Percentiles rank a stretch among this genome's conserved stretches.
Evolutionary conservation across 306 rosid genomes (phyloP).

Genomic region (barrel medic (Medicago truncatula)): MtrunA17r5.0-ANR NC_053046.1:39826501-39827000

Average conservation of each 20-base stretch:
- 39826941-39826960: constrained; percentile 38
- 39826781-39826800: too few relatives aligned
- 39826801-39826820: too few relatives aligned
- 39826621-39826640: too few relatives aligned
- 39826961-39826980: not conserved
- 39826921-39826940: constrained; percentile 46
- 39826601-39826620: not conserved
- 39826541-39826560: not conserved
- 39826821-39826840: too few relatives aligned
- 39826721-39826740: too few relatives aligned
- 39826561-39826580: not conserved
- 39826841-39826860: too few relatives aligned
- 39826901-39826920: not conserved
- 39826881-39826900: constrained; percentile 29
- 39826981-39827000: constrained; percentile 48
- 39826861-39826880: not conserved
- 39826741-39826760: too few relatives aligned
- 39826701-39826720: too few relatives aligned
- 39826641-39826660: too few relatives aligned
- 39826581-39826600: not conserved
- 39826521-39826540: constrained; percentile 21
- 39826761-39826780: too few relatives aligned
- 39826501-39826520: constrained; percentile 28
- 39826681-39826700: too few relatives aligned
- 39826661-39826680: too few relatives aligned